Conservation (phyloP, 768 basidiomycete species). For the Trametes gibbosa region DNA sequence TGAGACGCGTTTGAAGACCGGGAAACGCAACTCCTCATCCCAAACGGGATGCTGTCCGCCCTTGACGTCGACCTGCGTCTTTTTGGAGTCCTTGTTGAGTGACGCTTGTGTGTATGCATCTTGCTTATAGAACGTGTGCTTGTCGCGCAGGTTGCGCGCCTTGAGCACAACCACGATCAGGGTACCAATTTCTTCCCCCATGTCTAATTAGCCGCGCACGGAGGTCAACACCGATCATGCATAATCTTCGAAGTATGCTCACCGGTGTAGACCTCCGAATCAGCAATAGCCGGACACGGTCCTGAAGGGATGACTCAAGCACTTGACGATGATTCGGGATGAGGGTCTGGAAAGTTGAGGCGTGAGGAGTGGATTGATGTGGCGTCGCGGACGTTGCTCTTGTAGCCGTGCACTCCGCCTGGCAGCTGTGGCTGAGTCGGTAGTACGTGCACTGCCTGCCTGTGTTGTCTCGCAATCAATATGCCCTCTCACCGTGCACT, state of each 20-base stretch:
- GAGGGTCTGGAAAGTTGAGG: neutral
- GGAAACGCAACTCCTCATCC: slow-evolving; percentile 83
- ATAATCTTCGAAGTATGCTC: neutral
- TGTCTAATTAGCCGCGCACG: neutral
- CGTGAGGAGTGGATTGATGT: neutral
- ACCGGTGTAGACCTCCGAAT: neutral
- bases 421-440: too few relatives aligned
- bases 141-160: slow-evolving; percentile 78
- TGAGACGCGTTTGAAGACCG: slow-evolving; percentile 54
- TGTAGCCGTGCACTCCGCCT: too few relatives aligned
- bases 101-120: slow-evolving; percentile 76
- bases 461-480: too few relatives aligned
- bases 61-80: slow-evolving; percentile 71
- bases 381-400: neutral
- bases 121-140: slow-evolving; percentile 86
- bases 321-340: too few relatives aligned
- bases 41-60: slow-evolving; percentile 94
- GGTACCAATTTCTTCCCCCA: slow-evolving; percentile 55
- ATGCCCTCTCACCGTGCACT: too few relatives aligned
- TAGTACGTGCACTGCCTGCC: too few relatives aligned
- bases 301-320: too few relatives aligned
- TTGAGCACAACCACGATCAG: slow-evolving; percentile 84
- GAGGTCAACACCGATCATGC: neutral
- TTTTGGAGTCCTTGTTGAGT: slow-evolving; percentile 59
- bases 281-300: too few relatives aligned